Percentiles rank a stretch among this genome's conserved stretches.
These are phyloP conservation scores for Paratinospora sagittata DNA, from an alignment of 164 flowering plant genomes.

Conservation along the genomic window DNA sequence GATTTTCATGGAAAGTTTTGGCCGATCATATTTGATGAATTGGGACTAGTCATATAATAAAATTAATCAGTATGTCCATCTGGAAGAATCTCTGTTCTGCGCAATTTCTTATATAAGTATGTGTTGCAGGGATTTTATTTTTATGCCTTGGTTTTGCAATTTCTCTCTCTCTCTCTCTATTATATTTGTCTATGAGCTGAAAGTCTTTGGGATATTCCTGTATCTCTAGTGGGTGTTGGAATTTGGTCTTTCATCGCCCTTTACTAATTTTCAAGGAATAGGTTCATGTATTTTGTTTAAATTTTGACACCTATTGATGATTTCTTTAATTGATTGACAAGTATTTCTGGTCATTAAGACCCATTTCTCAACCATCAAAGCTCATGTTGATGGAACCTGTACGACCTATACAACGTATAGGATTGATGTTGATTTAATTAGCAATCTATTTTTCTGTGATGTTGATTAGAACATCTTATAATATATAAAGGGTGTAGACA, in stretches of 20 bases:
- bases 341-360: not conserved
- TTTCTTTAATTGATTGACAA: not conserved
- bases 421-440: not conserved
- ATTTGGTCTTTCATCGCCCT: not conserved
- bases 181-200: not conserved
- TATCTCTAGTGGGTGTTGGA: slow-evolving; percentile 12
- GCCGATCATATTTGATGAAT: not conserved
- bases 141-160: not conserved
- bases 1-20: not conserved
- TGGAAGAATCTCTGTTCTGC: slow-evolving; percentile 26
- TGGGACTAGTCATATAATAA: not conserved
- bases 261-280: not conserved
- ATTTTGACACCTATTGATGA: not conserved
- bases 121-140: not conserved
- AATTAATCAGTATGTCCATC: slow-evolving; percentile 25
- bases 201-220: slow-evolving; percentile 1
- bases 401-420: not conserved
- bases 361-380: not conserved
- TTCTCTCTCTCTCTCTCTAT: not conserved
- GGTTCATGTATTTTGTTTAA: not conserved
- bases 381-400: not conserved
- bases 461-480: not conserved
- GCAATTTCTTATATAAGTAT: not conserved
- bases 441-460: not conserved
- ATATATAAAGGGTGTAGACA: not conserved